Base-by-base conservation (phyloP, 1,284 basidiomycete species). In the Tilletiopsis washingtonensis region DNA sequence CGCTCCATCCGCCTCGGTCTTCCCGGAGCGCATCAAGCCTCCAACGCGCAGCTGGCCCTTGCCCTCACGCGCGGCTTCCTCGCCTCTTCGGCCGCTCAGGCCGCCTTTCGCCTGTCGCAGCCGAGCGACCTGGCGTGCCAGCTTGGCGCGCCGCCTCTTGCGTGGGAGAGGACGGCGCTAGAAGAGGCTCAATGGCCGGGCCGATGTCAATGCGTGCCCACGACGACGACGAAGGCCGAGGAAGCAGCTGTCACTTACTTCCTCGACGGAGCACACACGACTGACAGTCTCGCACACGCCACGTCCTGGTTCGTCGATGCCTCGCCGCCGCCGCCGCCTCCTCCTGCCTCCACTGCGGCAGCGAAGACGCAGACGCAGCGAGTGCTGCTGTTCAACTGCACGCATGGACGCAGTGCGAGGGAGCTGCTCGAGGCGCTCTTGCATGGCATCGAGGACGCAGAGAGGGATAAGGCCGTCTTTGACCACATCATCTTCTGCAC, bases 201-300 rank as follows among this genome's bases (percentile, higher is more conserved):
- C n/a, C 81, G 94, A 38, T 99, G 94, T 73, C 94, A 99, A 75
- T 81, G 80, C 1, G 82, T 94, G 5, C 54, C 61, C 3, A 45
- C 38, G 29, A 1, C 39, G 23, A 7, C 39, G 4, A 24, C 26
- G 21, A 42, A 23, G 17, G 4, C 42, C 14, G 29, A 41, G 17
- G n/a, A 1, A 4, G 5, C 15, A 11, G 37, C 71, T 2, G 66
- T 81, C 9, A 86, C 81, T 1, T 98, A 91, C 90, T 88, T 84
- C 73, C 77, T 98, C 21, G 94, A 98, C 72, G 94, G 94, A 1
- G 91, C 93, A 12, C 94, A 98, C 73, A 99, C 94, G 0, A 76
- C 81, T 12, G 94, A 98, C 72, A 94, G 89, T 66, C 77, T 99
- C 25, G 79, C 81, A 40, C 88, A 83, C 53, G 93, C 91, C 63